Evolutionary conservation across 1,284 basidiomycete species (phyloP).

Genomic region (Macrocybe sp.): DNA sequence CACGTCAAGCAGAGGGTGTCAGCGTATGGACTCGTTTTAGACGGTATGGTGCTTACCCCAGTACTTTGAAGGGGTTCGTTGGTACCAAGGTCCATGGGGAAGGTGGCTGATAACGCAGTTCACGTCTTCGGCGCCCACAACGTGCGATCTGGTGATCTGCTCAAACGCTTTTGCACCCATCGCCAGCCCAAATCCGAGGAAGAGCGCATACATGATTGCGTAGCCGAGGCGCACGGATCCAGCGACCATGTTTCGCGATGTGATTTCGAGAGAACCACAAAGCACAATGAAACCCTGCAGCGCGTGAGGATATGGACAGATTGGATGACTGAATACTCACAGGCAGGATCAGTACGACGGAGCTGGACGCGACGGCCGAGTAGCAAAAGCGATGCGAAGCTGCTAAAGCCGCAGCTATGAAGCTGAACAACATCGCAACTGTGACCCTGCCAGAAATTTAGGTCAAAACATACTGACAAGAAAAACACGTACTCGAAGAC

Average conservation of each 20-base stretch:
- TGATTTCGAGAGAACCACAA: constrained; percentile 78
- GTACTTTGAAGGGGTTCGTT: constrained; percentile 45
- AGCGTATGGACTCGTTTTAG: not conserved
- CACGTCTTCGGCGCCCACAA: constrained; percentile 52
- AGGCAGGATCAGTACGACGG: constrained; percentile 86
- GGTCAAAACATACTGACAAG: not conserved
- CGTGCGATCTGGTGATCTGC: constrained; percentile 38
- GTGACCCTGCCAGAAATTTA: constrained; percentile 53
- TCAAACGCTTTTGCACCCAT: constrained; percentile 72
- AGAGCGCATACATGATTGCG: constrained; percentile 74
- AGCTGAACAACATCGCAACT: constrained; percentile 76
- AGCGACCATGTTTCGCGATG: constrained; percentile 72
- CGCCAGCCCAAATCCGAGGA: constrained; percentile 81
- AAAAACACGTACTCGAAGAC: constrained; percentile 67
- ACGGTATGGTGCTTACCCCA: constrained; percentile 41
- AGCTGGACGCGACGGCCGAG: constrained; percentile 78
- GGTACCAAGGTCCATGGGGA: constrained; percentile 52
- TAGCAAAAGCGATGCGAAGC: constrained; percentile 78
- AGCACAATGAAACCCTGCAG: constrained; percentile 73
- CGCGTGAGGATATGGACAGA: not conserved
- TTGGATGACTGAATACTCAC: constrained; percentile 23
- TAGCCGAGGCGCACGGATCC: constrained; percentile 87
- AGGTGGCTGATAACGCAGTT: constrained; percentile 53
- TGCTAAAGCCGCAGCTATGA: constrained; percentile 74
- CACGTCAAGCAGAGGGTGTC: not conserved